Percentiles rank a stretch among this genome's conserved stretches.
Evolutionary conservation across 139 green algal genomes (phyloP).

Genomic region (Trebouxia sp.): DNA sequence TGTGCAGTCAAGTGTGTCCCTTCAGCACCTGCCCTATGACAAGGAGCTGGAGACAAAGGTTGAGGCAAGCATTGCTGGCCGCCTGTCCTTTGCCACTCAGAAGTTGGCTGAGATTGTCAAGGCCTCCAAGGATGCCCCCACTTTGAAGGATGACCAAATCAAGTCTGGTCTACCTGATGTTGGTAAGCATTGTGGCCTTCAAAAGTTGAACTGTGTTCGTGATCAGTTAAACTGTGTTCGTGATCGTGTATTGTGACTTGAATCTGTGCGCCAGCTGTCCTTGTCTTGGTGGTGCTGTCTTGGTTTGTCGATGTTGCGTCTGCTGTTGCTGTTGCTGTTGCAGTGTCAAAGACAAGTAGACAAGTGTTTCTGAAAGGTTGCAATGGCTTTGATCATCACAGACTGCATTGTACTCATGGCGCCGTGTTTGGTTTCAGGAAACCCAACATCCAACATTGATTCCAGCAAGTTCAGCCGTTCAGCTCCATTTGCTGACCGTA

Average conservation of each 20-base stretch:
- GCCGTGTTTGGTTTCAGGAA: no score
- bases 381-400: no score
- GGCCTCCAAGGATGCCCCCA: constrained; percentile 15
- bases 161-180: constrained; percentile 30
- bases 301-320: no score
- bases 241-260: no score
- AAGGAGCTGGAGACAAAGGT: constrained; percentile 53
- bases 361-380: no score
- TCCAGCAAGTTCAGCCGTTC: constrained; percentile 48
- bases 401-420: no score
- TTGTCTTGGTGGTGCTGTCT: neutral
- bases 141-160: neutral
- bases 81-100: constrained; percentile 81
- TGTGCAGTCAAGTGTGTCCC: constrained; percentile 66
- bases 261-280: neutral
- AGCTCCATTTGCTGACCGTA: constrained; percentile 56
- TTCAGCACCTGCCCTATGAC: constrained; percentile 85
- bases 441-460: constrained; percentile 33
- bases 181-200: constrained; percentile 12
- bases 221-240: no score
- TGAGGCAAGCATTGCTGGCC: constrained; percentile 24
- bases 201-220: no score
- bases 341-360: no score
- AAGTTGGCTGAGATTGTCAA: constrained; percentile 65
- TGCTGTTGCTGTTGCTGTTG: no score